A percentile compares a stretch with the other conserved stretches of the same genome.
phyloP scores from a whole-genome alignment of 2,329 filamentous ascomycete genomes.

The Proliferodiscus dingleyae region DNA sequence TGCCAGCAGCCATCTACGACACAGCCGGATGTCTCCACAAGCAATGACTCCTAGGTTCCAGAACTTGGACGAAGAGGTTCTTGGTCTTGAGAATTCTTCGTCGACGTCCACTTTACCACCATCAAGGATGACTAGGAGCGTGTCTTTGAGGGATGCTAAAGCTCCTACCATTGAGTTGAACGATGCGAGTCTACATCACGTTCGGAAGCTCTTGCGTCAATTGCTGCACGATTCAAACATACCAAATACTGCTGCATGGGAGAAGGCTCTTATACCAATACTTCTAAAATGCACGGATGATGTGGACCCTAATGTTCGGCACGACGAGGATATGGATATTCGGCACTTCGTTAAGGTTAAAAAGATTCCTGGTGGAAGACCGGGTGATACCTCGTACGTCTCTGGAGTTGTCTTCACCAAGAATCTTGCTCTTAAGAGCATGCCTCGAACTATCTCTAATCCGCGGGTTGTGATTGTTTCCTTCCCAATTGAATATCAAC shows the following conservation, averaged over 20 bases:
- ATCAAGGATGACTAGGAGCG: conserved; percentile 64
- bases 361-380: conserved; percentile 85
- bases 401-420: conserved; percentile 97
- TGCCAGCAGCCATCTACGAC: conserved; percentile 63
- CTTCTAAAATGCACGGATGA: conserved; percentile 88
- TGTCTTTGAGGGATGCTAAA: conserved; percentile 72
- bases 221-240: conserved; percentile 73
- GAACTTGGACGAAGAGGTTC: conserved; percentile 29
- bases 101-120: conserved; percentile 19
- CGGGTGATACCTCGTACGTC: conserved; percentile 91
- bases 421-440: conserved; percentile 92
- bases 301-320: conserved; percentile 85
- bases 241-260: conserved; percentile 72
- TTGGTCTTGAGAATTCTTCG: conserved; percentile 16
- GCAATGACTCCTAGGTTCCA: conserved; percentile 41
- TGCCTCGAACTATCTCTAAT: conserved; percentile 78
- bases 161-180: conserved; percentile 80
- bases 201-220: conserved; percentile 78
- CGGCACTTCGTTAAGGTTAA: conserved; percentile 97
- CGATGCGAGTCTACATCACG: conserved; percentile 79
- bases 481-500: conserved; percentile 92
- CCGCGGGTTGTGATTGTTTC: conserved; percentile 89
- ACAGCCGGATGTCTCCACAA: conserved; percentile 67
- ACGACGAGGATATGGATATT: conserved; percentile 93
- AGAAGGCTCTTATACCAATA: conserved; percentile 85